Evolutionary conservation across 2,329 filamentous ascomycete species (phyloP).

Genomic region (Ophiostoma quercus): DNA sequence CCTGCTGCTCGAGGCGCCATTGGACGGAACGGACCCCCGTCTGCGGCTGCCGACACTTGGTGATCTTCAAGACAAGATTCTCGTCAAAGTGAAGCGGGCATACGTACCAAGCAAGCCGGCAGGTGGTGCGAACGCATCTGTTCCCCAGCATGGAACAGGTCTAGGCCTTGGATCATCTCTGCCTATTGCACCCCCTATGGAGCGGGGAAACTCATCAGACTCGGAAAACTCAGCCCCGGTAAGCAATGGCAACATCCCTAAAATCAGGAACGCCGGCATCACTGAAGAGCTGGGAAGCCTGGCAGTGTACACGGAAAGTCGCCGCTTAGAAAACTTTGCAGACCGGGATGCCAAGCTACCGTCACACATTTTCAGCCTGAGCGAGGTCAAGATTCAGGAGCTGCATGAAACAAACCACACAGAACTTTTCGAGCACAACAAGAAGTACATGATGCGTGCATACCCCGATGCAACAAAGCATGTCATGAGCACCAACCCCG

Average conservation of each 20-base stretch:
- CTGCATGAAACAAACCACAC: conserved; percentile 58
- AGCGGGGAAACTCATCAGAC: conserved; percentile 35
- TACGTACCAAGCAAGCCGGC: not conserved
- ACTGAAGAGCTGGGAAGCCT: conserved; percentile 66
- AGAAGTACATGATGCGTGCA: conserved; percentile 80
- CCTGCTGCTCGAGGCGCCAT: conserved; percentile 59
- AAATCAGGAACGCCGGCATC: conserved; percentile 41
- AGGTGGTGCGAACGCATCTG: conserved; percentile 28
- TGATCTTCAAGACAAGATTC: conserved; percentile 71
- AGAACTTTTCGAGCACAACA: conserved; percentile 82
- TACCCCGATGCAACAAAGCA: conserved; percentile 71
- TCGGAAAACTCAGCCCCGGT: conserved; percentile 41
- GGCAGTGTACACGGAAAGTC: conserved; percentile 81
- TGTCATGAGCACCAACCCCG: conserved; percentile 87
- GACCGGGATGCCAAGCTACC: conserved; percentile 57
- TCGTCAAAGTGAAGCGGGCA: conserved; percentile 71
- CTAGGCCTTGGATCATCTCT: conserved; percentile 29
- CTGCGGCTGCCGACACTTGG: conserved; percentile 62
- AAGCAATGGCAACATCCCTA: conserved; percentile 29
- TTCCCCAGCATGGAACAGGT: conserved; percentile 30
- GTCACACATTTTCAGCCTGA: conserved; percentile 79
- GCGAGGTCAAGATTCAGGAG: conserved; percentile 67
- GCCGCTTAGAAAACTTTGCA: conserved; percentile 69
- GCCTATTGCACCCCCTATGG: conserved; percentile 29
- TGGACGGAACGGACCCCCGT: conserved; percentile 47